Evolutionary conservation across 140 eudicot species (phyloP), one percentile per base, ranked within the genome.

Genomic region (Eryngium alpinum): DNA sequence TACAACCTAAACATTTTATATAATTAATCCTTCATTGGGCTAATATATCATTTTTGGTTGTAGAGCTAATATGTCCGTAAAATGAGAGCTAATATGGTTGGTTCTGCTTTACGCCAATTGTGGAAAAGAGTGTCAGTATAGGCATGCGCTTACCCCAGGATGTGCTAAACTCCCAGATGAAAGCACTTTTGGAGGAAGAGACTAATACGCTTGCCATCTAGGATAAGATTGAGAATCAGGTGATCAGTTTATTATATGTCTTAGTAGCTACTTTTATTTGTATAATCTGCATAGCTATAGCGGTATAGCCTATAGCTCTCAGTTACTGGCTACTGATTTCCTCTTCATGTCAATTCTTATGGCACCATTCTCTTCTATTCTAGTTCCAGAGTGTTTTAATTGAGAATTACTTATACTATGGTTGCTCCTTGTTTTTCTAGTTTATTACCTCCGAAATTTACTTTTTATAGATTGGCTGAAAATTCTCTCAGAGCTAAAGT

Each of bases 201-300:
- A 78, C 89, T 67, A 84, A 92, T 67, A 94, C 92, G 80, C 83
- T 94, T 66, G 83, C 97, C 80, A 89, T 94, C 62, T 97, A 94
- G 87, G 98, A 94, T 80, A 97, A 94, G 84, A 94, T 94, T 77
- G 98, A 94, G 82, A 88, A 89, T 75, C 93, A 94, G 97, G 98
- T 94, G 67, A 65, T 67, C 16, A 33, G 18, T n/a, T 43, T 60
- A 28, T 28, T 75, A 75, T 49, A 43, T 46, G 11, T 43, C 22
- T 44, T 28, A 63, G 17, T 49, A 27, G 21, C 53, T 19, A 66
- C 32, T 65, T 66, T 9, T 1, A 19, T 65, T 25, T 44, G 7
- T 38, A 43, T 33, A 24, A 17, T 60, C 50, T 78, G n/a, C 53
- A 43, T 24, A 21, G 10, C 25, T 19, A 18, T 78, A 25, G 72